Conservation (phyloP, 2,329 filamentous ascomycete genomes). For the Trichoderma oligosporum region DNA sequence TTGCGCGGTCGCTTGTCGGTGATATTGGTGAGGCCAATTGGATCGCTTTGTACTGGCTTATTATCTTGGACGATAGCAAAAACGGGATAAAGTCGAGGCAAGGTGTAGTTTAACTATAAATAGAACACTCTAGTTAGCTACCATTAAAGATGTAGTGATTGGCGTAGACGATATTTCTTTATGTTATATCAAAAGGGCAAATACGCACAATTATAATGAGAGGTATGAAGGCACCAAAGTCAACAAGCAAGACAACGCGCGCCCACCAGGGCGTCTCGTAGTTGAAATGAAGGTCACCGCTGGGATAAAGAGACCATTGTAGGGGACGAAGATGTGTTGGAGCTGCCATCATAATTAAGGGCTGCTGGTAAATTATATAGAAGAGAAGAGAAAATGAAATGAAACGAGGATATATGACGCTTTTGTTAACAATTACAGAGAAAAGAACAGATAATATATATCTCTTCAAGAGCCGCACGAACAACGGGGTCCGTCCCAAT, state of each 20-base stretch:
- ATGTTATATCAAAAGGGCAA: too few species aligned
- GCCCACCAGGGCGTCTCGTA: conserved; percentile 31
- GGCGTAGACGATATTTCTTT: too few species aligned
- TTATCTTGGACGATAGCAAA: conserved; percentile 58
- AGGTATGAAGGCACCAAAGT: conserved; percentile 46
- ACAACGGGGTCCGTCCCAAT: too few species aligned
- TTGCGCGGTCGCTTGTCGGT: conserved; percentile 26
- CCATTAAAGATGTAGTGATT: neutral
- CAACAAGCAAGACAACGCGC: conserved; percentile 36
- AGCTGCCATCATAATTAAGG: neutral
- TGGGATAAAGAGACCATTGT: conserved; percentile 12
- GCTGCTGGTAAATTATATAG: too few species aligned
- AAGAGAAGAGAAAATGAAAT: neutral
- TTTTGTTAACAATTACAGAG: too few species aligned
- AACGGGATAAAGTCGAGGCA: conserved; percentile 48
- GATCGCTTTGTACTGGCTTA: conserved; percentile 50
- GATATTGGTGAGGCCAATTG: conserved; percentile 34
- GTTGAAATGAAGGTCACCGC: neutral
- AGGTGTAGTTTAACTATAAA: conserved; percentile 47
- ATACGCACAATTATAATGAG: conserved; percentile 41
- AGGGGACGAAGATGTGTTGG: neutral
- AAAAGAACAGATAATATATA: too few species aligned
- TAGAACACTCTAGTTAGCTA: neutral
- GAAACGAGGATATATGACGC: neutral
- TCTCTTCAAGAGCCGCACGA: too few species aligned